These are phyloP conservation scores for Aphanocladium album DNA, from an alignment of 2,329 filamentous ascomycete genomes.

Conservation along the genomic window DNA sequence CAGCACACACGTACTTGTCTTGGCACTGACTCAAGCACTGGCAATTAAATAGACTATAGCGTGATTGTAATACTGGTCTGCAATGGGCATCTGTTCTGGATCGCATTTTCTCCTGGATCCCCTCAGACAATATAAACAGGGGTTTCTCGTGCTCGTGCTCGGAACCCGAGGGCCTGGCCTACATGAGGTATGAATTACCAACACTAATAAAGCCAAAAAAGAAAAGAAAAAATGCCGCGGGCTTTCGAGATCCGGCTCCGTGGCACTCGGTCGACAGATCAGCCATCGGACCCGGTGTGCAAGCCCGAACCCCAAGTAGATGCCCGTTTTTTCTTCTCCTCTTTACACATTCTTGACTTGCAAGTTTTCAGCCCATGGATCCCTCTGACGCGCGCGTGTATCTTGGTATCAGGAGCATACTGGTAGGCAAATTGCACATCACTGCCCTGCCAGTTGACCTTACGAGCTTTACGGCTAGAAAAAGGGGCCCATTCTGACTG, in stretches of 20 bases:
- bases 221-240: background rate
- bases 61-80: background rate
- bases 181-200: background rate
- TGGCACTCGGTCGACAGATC: background rate
- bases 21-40: background rate
- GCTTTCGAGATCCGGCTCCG: conserved; percentile 1
- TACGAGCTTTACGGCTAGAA: background rate
- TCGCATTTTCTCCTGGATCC: background rate
- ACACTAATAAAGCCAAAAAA: background rate
- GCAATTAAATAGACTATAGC: background rate
- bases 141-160: background rate
- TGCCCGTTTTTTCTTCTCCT: background rate
- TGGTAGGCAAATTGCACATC: background rate
- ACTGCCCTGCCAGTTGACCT: background rate
- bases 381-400: background rate
- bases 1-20: background rate
- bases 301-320: conserved; percentile 4
- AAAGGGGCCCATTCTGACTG: background rate
- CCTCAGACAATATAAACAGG: too few relatives aligned
- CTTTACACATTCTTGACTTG: background rate
- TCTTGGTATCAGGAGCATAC: background rate
- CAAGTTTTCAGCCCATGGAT: background rate
- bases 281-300: background rate
- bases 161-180: background rate
- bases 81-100: background rate